These are phyloP conservation scores for Rhodomyrtus psidioides DNA, from an alignment of 441 rosid genomes.

Conservation along the genomic window DNA sequence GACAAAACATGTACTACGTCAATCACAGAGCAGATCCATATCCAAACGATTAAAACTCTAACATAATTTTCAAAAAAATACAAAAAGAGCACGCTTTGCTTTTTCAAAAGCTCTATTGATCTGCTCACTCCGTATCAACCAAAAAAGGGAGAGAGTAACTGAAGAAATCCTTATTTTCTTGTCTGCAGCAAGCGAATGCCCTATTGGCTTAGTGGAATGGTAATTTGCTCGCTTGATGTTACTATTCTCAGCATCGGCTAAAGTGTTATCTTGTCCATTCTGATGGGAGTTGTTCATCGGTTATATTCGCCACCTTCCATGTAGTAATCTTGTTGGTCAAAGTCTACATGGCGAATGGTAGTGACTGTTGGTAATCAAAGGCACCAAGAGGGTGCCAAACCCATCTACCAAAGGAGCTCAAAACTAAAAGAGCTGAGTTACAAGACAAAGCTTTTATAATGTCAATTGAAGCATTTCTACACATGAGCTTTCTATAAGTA, in stretches of 20 bases:
- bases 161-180: neutral
- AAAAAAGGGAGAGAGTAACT: neutral
- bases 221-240: neutral
- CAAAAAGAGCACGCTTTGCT: neutral
- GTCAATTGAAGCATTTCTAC: too few relatives aligned
- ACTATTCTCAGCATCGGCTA: neutral
- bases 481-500: too few relatives aligned
- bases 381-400: neutral
- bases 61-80: neutral
- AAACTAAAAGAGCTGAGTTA: neutral
- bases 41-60: too few relatives aligned
- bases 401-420: neutral
- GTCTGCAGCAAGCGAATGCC: neutral
- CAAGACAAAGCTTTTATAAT: too few relatives aligned
- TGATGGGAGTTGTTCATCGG: neutral
- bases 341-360: neutral
- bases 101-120: neutral
- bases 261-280: neutral
- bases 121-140: neutral
- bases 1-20: neutral
- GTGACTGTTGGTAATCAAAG: neutral
- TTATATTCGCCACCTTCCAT: neutral
- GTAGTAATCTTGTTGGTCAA: neutral
- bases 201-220: neutral
- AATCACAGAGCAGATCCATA: neutral